Percentiles rank a stretch among this genome's conserved stretches.
Conservation (phyloP, 2,329 filamentous ascomycete species). For the Diaporthe caulivora region DNA sequence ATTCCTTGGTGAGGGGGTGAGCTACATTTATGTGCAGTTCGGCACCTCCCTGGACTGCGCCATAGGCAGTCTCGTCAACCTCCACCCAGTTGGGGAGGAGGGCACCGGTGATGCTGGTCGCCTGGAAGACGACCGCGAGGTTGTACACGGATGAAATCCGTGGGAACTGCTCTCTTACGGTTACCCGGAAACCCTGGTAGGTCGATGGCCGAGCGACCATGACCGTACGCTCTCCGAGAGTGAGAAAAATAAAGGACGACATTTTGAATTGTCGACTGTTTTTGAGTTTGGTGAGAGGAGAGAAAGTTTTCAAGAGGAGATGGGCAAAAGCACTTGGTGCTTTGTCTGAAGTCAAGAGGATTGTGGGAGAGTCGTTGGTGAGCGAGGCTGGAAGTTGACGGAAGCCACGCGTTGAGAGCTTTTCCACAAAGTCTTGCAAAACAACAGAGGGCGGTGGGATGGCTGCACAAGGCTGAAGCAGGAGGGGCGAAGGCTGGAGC, state of each 20-base stretch:
- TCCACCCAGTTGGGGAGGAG: slow-evolving; percentile 7
- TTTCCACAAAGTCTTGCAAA: background rate
- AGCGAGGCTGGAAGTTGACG: background rate
- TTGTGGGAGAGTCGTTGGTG: background rate
- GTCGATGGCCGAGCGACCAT: slow-evolving; percentile 3
- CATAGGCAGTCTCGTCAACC: slow-evolving; percentile 19
- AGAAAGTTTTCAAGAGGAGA: background rate
- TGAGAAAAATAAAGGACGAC: slow-evolving; percentile 6
- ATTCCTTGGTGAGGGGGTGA: slow-evolving; percentile 36
- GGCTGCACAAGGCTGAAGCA: background rate
- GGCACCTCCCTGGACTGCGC: background rate
- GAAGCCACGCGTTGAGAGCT: background rate
- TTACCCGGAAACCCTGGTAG: slow-evolving; percentile 1
- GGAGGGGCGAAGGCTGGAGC: background rate
- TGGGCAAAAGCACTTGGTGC: background rate
- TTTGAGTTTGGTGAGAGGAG: background rate
- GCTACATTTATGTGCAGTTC: slow-evolving; percentile 32
- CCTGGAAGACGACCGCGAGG: background rate
- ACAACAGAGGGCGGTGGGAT: background rate
- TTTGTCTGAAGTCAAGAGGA: background rate
- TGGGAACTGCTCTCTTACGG: background rate
- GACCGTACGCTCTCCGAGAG: slow-evolving; percentile 3
- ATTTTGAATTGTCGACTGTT: background rate
- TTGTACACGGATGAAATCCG: background rate
- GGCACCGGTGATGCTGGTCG: accelerated